These are phyloP conservation scores for Exsudoporus frostii DNA, from an alignment of 768 basidiomycete genomes.

Conservation along the genomic window DNA sequence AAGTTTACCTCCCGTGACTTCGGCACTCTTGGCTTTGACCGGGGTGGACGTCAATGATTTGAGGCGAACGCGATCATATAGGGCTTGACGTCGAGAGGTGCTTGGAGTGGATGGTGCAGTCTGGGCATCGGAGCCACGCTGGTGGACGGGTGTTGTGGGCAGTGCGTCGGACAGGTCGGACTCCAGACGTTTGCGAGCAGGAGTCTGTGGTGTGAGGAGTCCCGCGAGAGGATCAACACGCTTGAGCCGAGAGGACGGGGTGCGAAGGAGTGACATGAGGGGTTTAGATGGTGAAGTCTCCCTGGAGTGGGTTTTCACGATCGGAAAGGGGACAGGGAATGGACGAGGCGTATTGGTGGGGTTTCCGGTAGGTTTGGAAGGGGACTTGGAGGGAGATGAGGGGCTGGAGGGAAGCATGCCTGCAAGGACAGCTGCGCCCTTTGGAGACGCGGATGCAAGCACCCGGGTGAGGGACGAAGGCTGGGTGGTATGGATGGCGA, in stretches of 20 bases:
- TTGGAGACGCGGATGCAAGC: slow-evolving; percentile 73
- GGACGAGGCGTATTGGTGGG: slow-evolving; percentile 5
- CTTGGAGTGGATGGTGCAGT: slow-evolving; percentile 68
- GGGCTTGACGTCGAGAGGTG: slow-evolving; percentile 71
- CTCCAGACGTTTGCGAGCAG: slow-evolving; percentile 46
- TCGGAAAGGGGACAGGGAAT: slow-evolving; percentile 43
- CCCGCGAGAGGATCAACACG: slow-evolving; percentile 33
- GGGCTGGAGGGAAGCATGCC: slow-evolving; percentile 31
- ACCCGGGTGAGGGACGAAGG: slow-evolving; percentile 67
- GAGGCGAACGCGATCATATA: slow-evolving; percentile 78
- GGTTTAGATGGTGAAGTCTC: slow-evolving; percentile 46
- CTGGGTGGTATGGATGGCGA: slow-evolving; percentile 46
- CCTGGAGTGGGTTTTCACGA: slow-evolving; percentile 33
- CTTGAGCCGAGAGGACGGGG: slow-evolving; percentile 53
- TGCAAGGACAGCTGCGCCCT: slow-evolving; percentile 38
- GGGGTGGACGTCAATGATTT: slow-evolving; percentile 68
- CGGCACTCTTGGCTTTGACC: slow-evolving; percentile 47
- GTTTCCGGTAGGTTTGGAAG: slow-evolving; percentile 35
- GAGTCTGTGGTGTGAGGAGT: slow-evolving; percentile 37
- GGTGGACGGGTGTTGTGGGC: slow-evolving; percentile 67
- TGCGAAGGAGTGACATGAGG: slow-evolving; percentile 56
- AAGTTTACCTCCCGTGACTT: slow-evolving; percentile 43
- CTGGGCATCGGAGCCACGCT: slow-evolving; percentile 49
- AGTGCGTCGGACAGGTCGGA: slow-evolving; percentile 35
- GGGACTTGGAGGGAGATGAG: slow-evolving; percentile 39